Base-by-base conservation (phyloP, 345 rosid species). In the Lepidium africanum region DNA sequence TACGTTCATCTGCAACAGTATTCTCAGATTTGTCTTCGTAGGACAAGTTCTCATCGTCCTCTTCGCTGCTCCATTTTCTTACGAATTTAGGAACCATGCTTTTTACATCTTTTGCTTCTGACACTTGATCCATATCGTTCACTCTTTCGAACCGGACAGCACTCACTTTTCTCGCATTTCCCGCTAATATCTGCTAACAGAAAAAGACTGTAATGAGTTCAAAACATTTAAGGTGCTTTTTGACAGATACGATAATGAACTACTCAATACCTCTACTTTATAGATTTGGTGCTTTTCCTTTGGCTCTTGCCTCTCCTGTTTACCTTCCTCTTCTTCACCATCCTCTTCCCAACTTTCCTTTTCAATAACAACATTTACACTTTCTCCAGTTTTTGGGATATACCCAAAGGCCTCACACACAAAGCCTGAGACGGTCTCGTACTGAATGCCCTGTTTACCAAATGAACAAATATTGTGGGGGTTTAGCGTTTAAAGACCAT, bases 331-430 rank as follows among this genome's bases (percentile, higher is more conserved):
- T 38, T 81, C 77, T 25, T 87, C 90, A 65, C 78, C 80, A 52
- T 81, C 79, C 47, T 89, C 96, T 72, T 93, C 95, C 77, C 81
- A 74, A 73, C 77, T 81, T 74, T 82, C 97, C 84, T 85, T 94
- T 75, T 87, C 89, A 35, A 94, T 84, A 37, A 84, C 84, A 62
- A 91, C 87, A 60, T 81, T 87, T 63, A 94, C 76, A 56, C 84
- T 86, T 79, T 94, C 99, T 32, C 99, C 97, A 16, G 96, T 94
- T 86, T 88, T 84, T 42, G 97, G 99, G 59, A 94, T 94, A 69
- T 89, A 94, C 65, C 99, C 99, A 83, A 94, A 94, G 74, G 90
- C 93, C 75, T 94, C 99, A 3, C 99, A 91, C 62, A 94, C 79
- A 73, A 87, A 94, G 56, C 97, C 99, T 9, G 99, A 94, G 16